Evolutionary conservation across 495 filamentous ascomycete species (phyloP).

Genomic region (Xylaria castorea): DNA sequence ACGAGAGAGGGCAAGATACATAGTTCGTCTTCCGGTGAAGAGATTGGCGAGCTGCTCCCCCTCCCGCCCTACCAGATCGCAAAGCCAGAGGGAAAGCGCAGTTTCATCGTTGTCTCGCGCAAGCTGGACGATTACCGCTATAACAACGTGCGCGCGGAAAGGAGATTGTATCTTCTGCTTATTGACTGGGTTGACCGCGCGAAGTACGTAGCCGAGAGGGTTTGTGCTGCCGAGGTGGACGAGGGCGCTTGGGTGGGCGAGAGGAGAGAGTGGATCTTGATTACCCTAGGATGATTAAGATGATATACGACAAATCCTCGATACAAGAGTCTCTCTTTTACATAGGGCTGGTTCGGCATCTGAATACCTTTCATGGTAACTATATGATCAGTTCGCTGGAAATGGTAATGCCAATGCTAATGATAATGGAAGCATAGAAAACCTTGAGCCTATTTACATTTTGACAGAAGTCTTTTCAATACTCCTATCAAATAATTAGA

Average conservation of each 20-base stretch:
- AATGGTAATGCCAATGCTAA: not conserved
- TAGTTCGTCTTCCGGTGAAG: not conserved
- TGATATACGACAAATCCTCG: not conserved
- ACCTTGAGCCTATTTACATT: not conserved
- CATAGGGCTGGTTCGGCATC: not conserved
- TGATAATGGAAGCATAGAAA: not conserved
- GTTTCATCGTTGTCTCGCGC: not conserved
- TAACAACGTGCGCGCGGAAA: slow-evolving; percentile 18
- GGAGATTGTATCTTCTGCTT: not conserved
- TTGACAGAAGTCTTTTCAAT: not conserved
- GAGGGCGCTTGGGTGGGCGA: not conserved
- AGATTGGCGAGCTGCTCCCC: not conserved
- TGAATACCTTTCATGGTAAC: not conserved
- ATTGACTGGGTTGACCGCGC: not conserved
- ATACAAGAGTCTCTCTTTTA: not conserved
- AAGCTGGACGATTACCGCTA: slow-evolving; percentile 20
- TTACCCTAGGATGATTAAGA: not conserved
- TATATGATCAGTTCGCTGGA: not conserved
- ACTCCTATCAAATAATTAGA: not conserved
- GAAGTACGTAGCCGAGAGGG: not conserved
- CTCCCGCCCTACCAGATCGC: slow-evolving; percentile 7
- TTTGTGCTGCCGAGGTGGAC: not conserved
- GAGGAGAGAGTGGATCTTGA: not conserved
- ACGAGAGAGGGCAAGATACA: slow-evolving; percentile 21
- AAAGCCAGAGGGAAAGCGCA: slow-evolving; percentile 22